A percentile compares a stretch with the other conserved stretches of the same genome.
phyloP scores from a whole-genome alignment of 257 asterid genomes.

The Plantago major region DNA sequence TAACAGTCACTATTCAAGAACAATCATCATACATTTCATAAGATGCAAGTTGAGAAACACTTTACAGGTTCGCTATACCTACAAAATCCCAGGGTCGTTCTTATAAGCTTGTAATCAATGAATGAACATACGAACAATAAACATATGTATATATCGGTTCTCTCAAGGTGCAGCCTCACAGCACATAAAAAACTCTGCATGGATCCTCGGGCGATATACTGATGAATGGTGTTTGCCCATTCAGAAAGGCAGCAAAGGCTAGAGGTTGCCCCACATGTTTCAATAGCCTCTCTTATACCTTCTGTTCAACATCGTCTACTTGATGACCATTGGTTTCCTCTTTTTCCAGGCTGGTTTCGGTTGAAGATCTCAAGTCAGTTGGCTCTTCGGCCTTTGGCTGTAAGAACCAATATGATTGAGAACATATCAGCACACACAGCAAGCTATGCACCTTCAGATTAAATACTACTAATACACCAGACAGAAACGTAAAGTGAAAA shows the following conservation, averaged over 20 bases:
- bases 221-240: no score
- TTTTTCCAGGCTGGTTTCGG: slow-evolving; percentile 26
- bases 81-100: background rate
- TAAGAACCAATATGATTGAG: slow-evolving; percentile 14
- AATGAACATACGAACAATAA: slow-evolving; percentile 28
- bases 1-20: background rate
- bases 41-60: background rate
- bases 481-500: background rate
- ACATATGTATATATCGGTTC: slow-evolving; percentile 8
- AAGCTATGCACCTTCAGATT: background rate
- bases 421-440: slow-evolving; percentile 8
- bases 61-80: slow-evolving; percentile 3
- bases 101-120: slow-evolving; percentile 12
- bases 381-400: slow-evolving; percentile 65
- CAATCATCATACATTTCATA: background rate
- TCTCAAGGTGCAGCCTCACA: slow-evolving; percentile 3
- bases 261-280: background rate
- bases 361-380: slow-evolving; percentile 32
- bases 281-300: slow-evolving; percentile 24
- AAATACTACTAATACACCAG: background rate
- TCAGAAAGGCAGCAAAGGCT: no score
- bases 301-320: slow-evolving; percentile 38
- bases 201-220: no score
- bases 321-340: slow-evolving; percentile 47
- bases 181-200: slow-evolving; percentile 16